Conservation (phyloP, 2,329 filamentous ascomycete genomes). For the Pseudogymnoascus sp. region DNA sequence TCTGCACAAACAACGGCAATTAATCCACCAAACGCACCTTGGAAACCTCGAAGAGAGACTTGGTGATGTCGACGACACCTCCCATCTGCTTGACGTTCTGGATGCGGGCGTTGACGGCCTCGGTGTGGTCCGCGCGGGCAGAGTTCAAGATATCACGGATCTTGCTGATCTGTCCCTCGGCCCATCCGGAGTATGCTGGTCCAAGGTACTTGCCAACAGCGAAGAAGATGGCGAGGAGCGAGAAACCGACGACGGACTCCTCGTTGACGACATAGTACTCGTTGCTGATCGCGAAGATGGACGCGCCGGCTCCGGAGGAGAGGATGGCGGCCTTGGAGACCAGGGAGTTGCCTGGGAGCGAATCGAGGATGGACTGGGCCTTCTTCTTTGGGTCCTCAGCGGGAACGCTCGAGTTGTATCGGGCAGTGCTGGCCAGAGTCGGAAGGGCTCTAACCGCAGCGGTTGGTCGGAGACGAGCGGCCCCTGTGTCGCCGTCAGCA, state of each 20-base stretch:
- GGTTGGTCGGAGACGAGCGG: slow-evolving; percentile 80
- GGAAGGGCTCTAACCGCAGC: slow-evolving; percentile 68
- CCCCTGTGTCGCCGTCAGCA: slow-evolving; percentile 43
- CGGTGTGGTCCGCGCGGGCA: slow-evolving; percentile 88
- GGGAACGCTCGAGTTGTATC: slow-evolving; percentile 66
- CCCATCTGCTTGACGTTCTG: slow-evolving; percentile 90
- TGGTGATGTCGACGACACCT: slow-evolving; percentile 92
- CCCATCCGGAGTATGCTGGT: slow-evolving; percentile 88
- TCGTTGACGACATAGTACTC: slow-evolving; percentile 99
- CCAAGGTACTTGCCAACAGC: slow-evolving; percentile 90
- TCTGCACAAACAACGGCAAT: not conserved
- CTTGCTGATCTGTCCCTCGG: slow-evolving; percentile 79
- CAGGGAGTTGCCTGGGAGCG: slow-evolving; percentile 84
- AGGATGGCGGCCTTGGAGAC: slow-evolving; percentile 96
- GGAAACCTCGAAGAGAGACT: slow-evolving; percentile 93
- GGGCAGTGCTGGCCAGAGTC: slow-evolving; percentile 62
- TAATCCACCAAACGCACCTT: slow-evolving; percentile 56
- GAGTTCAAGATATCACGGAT: slow-evolving; percentile 93
- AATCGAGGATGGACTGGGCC: slow-evolving; percentile 89
- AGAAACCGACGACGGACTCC: slow-evolving; percentile 91
- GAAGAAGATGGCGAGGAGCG: slow-evolving; percentile 85
- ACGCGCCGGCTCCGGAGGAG: slow-evolving; percentile 82
- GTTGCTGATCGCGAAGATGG: slow-evolving; percentile 94
- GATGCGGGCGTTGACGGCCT: slow-evolving; percentile 91
- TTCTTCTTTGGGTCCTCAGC: slow-evolving; percentile 90